Percentiles rank a stretch among this genome's conserved stretches.
These are phyloP conservation scores for Bacterosira constricta DNA, from an alignment of 108 stramenopile genomes.

Conservation along the genomic window DNA sequence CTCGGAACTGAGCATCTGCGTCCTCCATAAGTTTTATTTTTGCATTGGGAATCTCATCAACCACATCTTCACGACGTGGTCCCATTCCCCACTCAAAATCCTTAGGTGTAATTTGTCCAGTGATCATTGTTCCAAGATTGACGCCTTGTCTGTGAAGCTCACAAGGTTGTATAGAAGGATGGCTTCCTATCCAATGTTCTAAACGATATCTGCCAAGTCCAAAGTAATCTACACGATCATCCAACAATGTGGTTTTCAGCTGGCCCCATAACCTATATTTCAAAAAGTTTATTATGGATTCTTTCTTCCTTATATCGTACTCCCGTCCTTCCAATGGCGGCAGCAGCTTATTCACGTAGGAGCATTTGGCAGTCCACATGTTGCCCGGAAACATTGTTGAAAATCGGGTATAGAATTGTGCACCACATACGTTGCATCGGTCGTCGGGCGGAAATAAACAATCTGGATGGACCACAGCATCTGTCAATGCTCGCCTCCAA, in stretches of 20 bases:
- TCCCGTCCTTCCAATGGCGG: constrained; percentile 48
- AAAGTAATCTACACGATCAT: constrained; percentile 49
- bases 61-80: constrained; percentile 33
- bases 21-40: constrained; percentile 11
- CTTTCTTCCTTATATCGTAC: constrained; percentile 35
- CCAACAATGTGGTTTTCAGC: constrained; percentile 30
- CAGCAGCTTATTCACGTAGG: constrained; percentile 47
- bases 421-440: constrained; percentile 52
- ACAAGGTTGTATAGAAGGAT: constrained; percentile 56
- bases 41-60: constrained; percentile 16
- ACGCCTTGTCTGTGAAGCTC: constrained; percentile 43
- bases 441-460: constrained; percentile 45
- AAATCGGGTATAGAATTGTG: constrained; percentile 51
- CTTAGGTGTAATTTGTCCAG: constrained; percentile 13
- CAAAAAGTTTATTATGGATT: constrained; percentile 38
- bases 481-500: constrained; percentile 47
- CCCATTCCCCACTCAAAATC: constrained; percentile 51
- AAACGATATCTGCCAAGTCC: constrained; percentile 52
- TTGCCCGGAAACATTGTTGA: constrained; percentile 57
- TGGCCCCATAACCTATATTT: constrained; percentile 44
- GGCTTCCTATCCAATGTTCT: constrained; percentile 63
- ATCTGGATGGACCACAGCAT: constrained; percentile 38
- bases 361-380: constrained; percentile 58
- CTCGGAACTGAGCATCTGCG: constrained; percentile 44
- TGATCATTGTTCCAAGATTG: constrained; percentile 38